These are phyloP conservation scores for Jackrogersella multiformis DNA, from an alignment of 495 filamentous ascomycete genomes.

Conservation along the genomic window DNA sequence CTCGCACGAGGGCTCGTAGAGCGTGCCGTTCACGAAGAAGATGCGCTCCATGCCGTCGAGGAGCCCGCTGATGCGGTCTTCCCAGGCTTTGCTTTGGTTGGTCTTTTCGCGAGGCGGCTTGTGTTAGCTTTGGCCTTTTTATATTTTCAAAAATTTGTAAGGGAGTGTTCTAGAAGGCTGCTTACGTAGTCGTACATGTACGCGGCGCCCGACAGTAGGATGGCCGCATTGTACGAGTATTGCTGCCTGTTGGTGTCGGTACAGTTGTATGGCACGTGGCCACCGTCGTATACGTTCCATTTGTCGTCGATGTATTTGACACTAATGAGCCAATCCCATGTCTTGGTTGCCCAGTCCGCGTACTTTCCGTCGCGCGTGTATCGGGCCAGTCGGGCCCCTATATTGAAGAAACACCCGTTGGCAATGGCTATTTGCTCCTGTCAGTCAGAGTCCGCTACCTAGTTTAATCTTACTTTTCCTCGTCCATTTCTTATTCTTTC, in stretches of 20 bases:
- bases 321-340: slow-evolving; percentile 74
- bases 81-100: slow-evolving; percentile 65
- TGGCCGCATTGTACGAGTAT: slow-evolving; percentile 82
- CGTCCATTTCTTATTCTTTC: neutral
- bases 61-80: slow-evolving; percentile 64
- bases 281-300: slow-evolving; percentile 79
- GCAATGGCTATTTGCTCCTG: slow-evolving; percentile 61
- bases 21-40: slow-evolving; percentile 65
- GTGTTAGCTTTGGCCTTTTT: neutral
- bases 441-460: neutral
- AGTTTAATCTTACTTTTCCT: neutral
- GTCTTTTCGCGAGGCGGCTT: slow-evolving; percentile 49
- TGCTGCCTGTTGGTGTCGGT: slow-evolving; percentile 68
- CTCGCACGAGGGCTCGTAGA: slow-evolving; percentile 76
- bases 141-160: too few species aligned
- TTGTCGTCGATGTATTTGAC: slow-evolving; percentile 71
- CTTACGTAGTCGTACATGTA: slow-evolving; percentile 77
- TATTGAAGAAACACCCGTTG: slow-evolving; percentile 87
- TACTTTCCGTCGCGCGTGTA: slow-evolving; percentile 85
- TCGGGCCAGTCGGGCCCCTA: slow-evolving; percentile 78
- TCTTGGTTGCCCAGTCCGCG: slow-evolving; percentile 74
- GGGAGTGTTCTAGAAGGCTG: too few species aligned
- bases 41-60: slow-evolving; percentile 66
- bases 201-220: slow-evolving; percentile 76
- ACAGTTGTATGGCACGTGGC: slow-evolving; percentile 70